These are phyloP conservation scores for Pythium brachiatum DNA, from an alignment of 352 stramenopile species.

Conservation along the genomic window DNA sequence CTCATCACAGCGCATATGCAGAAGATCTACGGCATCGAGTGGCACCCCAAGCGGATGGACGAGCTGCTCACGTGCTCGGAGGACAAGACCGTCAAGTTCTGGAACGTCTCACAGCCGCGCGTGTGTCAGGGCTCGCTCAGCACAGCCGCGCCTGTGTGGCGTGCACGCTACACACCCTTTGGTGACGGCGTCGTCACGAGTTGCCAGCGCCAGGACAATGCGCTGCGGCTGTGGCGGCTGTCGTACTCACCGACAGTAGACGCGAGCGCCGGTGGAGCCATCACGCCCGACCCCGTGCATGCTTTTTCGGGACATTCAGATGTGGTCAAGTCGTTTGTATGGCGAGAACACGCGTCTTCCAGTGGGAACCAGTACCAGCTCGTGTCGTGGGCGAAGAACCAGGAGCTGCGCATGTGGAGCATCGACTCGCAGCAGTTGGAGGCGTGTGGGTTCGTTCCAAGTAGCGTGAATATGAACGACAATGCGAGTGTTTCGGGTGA, in stretches of 20 bases:
- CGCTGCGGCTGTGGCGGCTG: slow-evolving; percentile 65
- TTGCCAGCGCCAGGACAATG: slow-evolving; percentile 59
- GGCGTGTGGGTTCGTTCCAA: slow-evolving; percentile 20
- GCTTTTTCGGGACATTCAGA: slow-evolving; percentile 64
- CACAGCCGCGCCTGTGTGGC: slow-evolving; percentile 63
- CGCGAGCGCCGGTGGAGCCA: background rate
- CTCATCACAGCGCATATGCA: slow-evolving; percentile 82
- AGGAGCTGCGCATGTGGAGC: slow-evolving; percentile 73
- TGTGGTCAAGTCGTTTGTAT: slow-evolving; percentile 64
- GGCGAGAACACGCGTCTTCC: slow-evolving; percentile 36
- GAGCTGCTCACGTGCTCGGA: slow-evolving; percentile 86
- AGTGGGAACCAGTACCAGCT: slow-evolving; percentile 55
- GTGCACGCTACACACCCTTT: slow-evolving; percentile 76
- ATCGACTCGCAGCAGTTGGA: slow-evolving; percentile 56
- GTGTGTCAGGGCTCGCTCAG: slow-evolving; percentile 59
- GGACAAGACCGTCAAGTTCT: slow-evolving; percentile 85
- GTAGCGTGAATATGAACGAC: background rate
- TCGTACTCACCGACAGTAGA: slow-evolving; percentile 23
- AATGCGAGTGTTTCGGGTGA: slow-evolving; percentile 4
- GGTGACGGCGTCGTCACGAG: slow-evolving; percentile 80
- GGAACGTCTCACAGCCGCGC: slow-evolving; percentile 64
- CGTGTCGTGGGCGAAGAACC: slow-evolving; percentile 80
- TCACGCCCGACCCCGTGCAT: slow-evolving; percentile 47
- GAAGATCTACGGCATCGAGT: slow-evolving; percentile 81
- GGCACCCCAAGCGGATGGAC: slow-evolving; percentile 71